phyloP scores from a whole-genome alignment of 129 eudicot genomes.

The Escallonia herrerae region DNA sequence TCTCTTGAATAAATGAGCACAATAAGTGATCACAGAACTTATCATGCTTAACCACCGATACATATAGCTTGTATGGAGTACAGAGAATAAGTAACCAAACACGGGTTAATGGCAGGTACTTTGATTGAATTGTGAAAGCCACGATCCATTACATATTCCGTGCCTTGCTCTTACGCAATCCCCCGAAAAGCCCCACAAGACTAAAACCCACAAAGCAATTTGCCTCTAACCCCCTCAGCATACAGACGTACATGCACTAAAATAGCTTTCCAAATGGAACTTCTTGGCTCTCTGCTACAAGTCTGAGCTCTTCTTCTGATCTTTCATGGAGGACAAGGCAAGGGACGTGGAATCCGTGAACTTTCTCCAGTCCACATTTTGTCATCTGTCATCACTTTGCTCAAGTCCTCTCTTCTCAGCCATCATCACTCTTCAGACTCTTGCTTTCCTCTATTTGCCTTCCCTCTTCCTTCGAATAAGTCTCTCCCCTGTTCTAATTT shows the following conservation, averaged over 20 bases:
- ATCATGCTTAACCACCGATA: too few species aligned
- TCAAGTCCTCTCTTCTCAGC: conserved; percentile 51
- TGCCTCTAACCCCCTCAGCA: neutral
- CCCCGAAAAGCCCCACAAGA: too few species aligned
- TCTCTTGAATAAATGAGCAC: too few species aligned
- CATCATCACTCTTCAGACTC: conserved; percentile 48
- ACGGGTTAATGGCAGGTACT: too few species aligned
- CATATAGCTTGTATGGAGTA: too few species aligned
- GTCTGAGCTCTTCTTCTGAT: neutral
- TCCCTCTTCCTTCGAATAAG: conserved; percentile 26
- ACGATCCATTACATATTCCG: conserved; percentile 9
- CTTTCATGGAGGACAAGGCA: conserved; percentile 17
- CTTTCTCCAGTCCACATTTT: conserved; percentile 7
- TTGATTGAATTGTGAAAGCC: neutral
- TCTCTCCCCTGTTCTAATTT: conserved; percentile 51
- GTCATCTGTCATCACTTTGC: conserved; percentile 2
- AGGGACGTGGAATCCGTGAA: conserved; percentile 17
- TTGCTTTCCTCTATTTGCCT: conserved; percentile 57
- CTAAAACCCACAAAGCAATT: conserved; percentile 11
- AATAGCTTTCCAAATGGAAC: neutral
- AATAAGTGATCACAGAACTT: too few species aligned
- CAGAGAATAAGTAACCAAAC: too few species aligned
- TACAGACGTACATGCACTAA: conserved; percentile 18
- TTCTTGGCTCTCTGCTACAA: neutral
- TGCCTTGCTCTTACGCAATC: conserved; percentile 34